Base-by-base conservation (phyloP, 768 basidiomycete species). In the Rhodotorula babjevae region DNA sequence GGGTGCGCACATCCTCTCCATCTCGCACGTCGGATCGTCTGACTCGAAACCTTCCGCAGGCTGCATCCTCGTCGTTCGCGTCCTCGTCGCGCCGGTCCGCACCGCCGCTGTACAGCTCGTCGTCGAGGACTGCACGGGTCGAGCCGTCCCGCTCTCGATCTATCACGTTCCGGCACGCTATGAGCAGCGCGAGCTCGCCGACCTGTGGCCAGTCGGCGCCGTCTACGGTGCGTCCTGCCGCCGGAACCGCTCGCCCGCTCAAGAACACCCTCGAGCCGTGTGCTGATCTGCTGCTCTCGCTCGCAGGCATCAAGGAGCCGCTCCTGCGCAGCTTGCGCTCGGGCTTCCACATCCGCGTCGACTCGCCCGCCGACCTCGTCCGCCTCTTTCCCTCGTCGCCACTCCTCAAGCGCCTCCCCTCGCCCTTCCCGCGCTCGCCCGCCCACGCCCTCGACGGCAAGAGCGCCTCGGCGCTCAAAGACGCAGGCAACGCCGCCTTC, bases 251-350 rank as follows among this genome's bases (percentile, higher is more conserved):
- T 33, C 47, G 14, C 15, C 19, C 12, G 29, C 10, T 2, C 19
- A 9, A 36, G 36, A 36, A 36, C 36, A 9, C 12, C 53, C 46
- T 44, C 36, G 47, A 3, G 36, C 21, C 23, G 31, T 0, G 2
- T 23, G 53, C 59, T 44, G 7, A 65, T n/a, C 50, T 19, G 12
- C 23, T 42, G 44, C 10, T 25, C 18, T 5, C 15, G 7, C 46
- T 55, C 10, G 10, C 69, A 74, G 73, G 66, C 3, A 36, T 74
- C 36, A 67, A 65, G 19, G 66, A 70, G 49, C 73, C 73, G 2
- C 46, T 50, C 27, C 6, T 67, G 7, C 73, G 73, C 18, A 55
- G 61, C 10, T 46, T 53, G 18, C 58, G 58, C 9, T 36, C 44
- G 21, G 66, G 66, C 14, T 50, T 61, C 60, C n/a, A 61, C 42